Percentiles rank a stretch among this genome's conserved stretches.
Evolutionary conservation across 805 yeast genomes (phyloP).

Genomic region (Cyberlindnera veronae): DNA sequence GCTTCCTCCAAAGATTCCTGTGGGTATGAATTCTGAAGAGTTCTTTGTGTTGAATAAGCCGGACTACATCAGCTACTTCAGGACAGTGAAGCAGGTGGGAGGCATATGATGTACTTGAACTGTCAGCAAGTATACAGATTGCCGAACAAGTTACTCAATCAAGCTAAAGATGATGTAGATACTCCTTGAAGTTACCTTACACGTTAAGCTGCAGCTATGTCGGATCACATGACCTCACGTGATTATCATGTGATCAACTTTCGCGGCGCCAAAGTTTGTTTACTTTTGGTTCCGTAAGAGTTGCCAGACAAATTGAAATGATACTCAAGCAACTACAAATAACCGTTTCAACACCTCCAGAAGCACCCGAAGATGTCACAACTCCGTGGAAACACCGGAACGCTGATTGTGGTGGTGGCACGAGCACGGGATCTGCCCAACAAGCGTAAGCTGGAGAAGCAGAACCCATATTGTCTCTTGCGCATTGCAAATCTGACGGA

Average conservation of each 20-base stretch:
- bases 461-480: constrained; percentile 84
- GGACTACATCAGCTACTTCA: constrained; percentile 16
- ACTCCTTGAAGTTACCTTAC: too few species aligned
- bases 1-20: constrained; percentile 26
- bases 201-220: too few species aligned
- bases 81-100: constrained; percentile 1
- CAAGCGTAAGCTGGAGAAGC: constrained; percentile 82
- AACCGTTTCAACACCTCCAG: neutral
- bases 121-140: neutral
- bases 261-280: constrained; percentile 8
- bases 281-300: too few species aligned
- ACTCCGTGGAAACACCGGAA: constrained; percentile 39
- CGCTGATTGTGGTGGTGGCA: constrained; percentile 69
- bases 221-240: neutral
- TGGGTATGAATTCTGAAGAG: constrained; percentile 26
- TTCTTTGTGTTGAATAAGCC: constrained; percentile 18
- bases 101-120: constrained; percentile 1
- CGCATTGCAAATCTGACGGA: constrained; percentile 80
- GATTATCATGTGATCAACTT: neutral
- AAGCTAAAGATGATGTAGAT: too few species aligned
- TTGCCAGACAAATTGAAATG: too few species aligned
- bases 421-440: constrained; percentile 87
- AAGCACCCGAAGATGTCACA: constrained; percentile 24
- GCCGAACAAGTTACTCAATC: too few species aligned
- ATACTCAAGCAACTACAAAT: too few species aligned